phyloP scores from a whole-genome alignment of 2,329 filamentous ascomycete species.

The Aspergillus niger region DNA sequence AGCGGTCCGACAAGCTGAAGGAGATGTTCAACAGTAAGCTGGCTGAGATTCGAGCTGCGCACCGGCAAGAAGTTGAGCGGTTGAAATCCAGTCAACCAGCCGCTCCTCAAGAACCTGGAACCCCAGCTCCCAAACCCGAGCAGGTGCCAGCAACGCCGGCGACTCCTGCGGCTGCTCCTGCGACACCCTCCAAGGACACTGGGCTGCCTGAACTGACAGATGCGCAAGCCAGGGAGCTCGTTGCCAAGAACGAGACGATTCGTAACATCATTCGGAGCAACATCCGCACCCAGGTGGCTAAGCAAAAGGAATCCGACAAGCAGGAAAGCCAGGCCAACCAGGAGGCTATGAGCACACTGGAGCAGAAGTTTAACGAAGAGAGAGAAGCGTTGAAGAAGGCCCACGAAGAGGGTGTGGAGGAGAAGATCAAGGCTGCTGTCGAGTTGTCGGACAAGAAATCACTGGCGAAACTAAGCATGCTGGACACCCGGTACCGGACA shows the following conservation, averaged over 20 bases:
- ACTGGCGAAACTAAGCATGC: constrained; percentile 74
- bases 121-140: constrained; percentile 24
- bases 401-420: constrained; percentile 60
- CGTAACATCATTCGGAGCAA: constrained; percentile 59
- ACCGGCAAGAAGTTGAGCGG: constrained; percentile 53
- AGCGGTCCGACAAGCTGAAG: constrained; percentile 61
- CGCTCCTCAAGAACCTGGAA: constrained; percentile 23
- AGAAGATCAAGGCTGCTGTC: constrained; percentile 60
- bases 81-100: constrained; percentile 48
- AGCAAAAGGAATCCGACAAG: constrained; percentile 45
- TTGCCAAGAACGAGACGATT: constrained; percentile 53
- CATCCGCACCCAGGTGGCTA: constrained; percentile 52
- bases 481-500: constrained; percentile 66
- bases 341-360: constrained; percentile 40
- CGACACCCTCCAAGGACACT: constrained; percentile 36
- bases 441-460: constrained; percentile 75
- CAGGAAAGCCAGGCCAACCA: constrained; percentile 38
- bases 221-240: constrained; percentile 52
- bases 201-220: constrained; percentile 49
- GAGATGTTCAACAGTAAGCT: constrained; percentile 71
- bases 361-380: constrained; percentile 44
- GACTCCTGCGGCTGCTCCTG: constrained; percentile 21
- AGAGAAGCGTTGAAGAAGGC: constrained; percentile 47
- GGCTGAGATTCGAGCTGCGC: constrained; percentile 52
- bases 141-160: constrained; percentile 32